Percentiles rank a stretch among this genome's conserved stretches.
phyloP scores from a whole-genome alignment of 2,329 filamentous ascomycete genomes.

The Knufia petricola region DNA sequence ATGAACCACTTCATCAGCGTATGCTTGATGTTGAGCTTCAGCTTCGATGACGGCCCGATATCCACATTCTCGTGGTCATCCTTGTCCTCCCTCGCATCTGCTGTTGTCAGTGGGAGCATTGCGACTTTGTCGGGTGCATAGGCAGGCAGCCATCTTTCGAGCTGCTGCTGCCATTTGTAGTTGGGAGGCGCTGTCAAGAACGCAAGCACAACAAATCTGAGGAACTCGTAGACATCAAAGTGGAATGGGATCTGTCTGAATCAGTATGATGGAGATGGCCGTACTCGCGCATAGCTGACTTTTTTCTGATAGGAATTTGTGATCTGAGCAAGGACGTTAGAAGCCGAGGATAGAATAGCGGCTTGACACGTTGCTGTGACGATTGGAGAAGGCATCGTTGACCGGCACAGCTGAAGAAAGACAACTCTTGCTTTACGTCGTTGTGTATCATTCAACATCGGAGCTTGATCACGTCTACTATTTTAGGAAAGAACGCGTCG shows the following conservation, averaged over 20 bases:
- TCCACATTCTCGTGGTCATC: constrained; percentile 10
- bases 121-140: constrained; percentile 21
- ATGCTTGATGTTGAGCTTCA: constrained; percentile 26
- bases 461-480: too few relatives aligned
- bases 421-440: not conserved
- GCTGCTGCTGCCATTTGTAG: constrained; percentile 48
- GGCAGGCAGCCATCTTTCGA: constrained; percentile 46
- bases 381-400: constrained; percentile 30
- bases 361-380: constrained; percentile 46
- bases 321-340: constrained; percentile 47
- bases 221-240: constrained; percentile 41
- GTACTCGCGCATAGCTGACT: constrained; percentile 25
- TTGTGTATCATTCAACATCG: too few relatives aligned
- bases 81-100: constrained; percentile 10
- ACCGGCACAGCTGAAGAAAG: not conserved
- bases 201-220: constrained; percentile 47
- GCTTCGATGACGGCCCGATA: constrained; percentile 16
- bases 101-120: constrained; percentile 2
- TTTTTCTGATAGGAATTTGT: constrained; percentile 41
- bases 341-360: constrained; percentile 41
- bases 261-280: not conserved
- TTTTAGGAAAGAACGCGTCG: too few relatives aligned
- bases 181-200: constrained; percentile 48
- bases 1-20: constrained; percentile 43
- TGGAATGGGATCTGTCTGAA: constrained; percentile 31